Conservation (phyloP, 352 stramenopile genomes). For the Globisporangium ultimum region DNA sequence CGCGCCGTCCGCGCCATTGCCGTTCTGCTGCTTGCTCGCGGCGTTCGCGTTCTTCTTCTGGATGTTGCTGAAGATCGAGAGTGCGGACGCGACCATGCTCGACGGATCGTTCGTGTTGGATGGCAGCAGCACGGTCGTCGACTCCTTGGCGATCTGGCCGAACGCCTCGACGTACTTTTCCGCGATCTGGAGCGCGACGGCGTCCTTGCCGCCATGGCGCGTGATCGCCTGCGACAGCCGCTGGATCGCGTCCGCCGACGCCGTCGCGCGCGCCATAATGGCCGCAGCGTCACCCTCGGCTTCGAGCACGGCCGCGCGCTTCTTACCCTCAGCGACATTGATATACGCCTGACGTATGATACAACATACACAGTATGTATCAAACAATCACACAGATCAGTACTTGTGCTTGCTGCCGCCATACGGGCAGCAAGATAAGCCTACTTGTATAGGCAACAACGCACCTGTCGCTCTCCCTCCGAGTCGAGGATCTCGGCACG, state of each 20-base stretch:
- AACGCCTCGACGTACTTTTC: slow-evolving; percentile 93
- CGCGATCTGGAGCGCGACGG: slow-evolving; percentile 82
- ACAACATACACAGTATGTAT: not conserved
- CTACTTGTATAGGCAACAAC: not conserved
- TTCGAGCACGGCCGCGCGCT: slow-evolving; percentile 80
- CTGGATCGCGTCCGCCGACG: slow-evolving; percentile 79
- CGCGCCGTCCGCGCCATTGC: slow-evolving; percentile 16
- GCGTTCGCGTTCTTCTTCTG: slow-evolving; percentile 67
- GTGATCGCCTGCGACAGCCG: slow-evolving; percentile 71
- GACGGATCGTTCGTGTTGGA: slow-evolving; percentile 82
- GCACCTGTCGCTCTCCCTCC: slow-evolving; percentile 73
- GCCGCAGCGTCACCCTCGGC: slow-evolving; percentile 83
- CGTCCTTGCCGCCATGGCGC: slow-evolving; percentile 66
- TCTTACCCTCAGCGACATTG: slow-evolving; percentile 90
- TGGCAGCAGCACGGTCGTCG: slow-evolving; percentile 82
- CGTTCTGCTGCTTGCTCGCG: slow-evolving; percentile 11
- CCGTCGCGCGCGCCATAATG: slow-evolving; percentile 78
- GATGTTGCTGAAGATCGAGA: slow-evolving; percentile 87
- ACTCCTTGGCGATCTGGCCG: slow-evolving; percentile 87
- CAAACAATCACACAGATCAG: not conserved
- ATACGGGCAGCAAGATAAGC: no score
- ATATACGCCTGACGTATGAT: slow-evolving; percentile 55
- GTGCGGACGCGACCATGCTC: slow-evolving; percentile 87
- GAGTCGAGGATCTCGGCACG: slow-evolving; percentile 91
- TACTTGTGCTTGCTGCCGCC: no score